A percentile compares a stretch with the other conserved stretches of the same genome.
Evolutionary conservation across 2,329 filamentous ascomycete genomes (phyloP).

Genomic region (Fusarium nurragi): DNA sequence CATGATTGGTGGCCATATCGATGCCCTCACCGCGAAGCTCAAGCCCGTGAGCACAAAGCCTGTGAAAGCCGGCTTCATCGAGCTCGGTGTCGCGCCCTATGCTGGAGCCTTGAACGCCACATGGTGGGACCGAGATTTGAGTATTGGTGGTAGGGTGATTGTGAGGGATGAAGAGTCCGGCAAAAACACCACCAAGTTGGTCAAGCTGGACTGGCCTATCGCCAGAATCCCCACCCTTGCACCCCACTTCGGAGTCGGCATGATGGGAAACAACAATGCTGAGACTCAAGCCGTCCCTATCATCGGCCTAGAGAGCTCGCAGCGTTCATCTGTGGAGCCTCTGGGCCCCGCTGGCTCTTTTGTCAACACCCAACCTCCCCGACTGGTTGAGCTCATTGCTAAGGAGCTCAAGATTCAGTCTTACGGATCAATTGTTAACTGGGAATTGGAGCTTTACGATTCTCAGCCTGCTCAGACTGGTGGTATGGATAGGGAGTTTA

Average conservation of each 20-base stretch:
- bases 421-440: conserved; percentile 83
- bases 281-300: conserved; percentile 97
- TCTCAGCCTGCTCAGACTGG: conserved; percentile 83
- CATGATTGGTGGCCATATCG: conserved; percentile 91
- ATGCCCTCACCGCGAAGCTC: conserved; percentile 87
- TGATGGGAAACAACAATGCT: conserved; percentile 74
- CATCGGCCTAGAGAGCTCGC: conserved; percentile 82
- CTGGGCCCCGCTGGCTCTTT: conserved; percentile 78
- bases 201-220: conserved; percentile 95
- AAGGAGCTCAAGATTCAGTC: conserved; percentile 77
- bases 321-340: conserved; percentile 49
- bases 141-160: conserved; percentile 88
- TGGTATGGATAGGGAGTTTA: conserved; percentile 90
- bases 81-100: conserved; percentile 93
- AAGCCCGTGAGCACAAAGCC: conserved; percentile 90
- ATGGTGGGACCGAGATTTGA: conserved; percentile 97
- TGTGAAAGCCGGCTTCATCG: conserved; percentile 84
- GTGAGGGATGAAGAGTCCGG: conserved; percentile 76
- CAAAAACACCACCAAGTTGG: conserved; percentile 82
- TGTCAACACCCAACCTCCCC: conserved; percentile 82
- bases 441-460: conserved; percentile 97
- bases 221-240: conserved; percentile 91
- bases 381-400: conserved; percentile 84
- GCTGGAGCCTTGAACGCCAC: conserved; percentile 87
- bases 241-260: conserved; percentile 87